A percentile compares a stretch with the other conserved stretches of the same genome.
These are phyloP conservation scores for Quercus lobata DNA, from an alignment of 331 rosid genomes.

Conservation along the genomic window DNA sequence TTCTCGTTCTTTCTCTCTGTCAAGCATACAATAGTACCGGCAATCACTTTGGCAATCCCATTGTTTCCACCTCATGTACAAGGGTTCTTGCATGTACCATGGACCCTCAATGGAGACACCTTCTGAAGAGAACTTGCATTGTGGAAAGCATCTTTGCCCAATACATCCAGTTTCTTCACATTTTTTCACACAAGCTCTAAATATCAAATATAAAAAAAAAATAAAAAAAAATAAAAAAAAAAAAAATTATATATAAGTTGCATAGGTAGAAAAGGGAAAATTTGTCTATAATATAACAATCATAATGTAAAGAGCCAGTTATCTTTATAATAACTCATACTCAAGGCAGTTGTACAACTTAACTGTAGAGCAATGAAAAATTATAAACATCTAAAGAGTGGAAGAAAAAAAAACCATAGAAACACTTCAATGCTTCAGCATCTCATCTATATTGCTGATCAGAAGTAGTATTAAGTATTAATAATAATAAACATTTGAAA, in stretches of 20 bases:
- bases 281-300: not conserved
- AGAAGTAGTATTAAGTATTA: too few relatives aligned
- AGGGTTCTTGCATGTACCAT: conserved; percentile 82
- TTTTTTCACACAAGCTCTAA: conserved; percentile 55
- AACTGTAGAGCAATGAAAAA: too few relatives aligned
- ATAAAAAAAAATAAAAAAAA: not conserved
- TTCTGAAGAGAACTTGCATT: conserved; percentile 48
- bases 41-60: conserved; percentile 70
- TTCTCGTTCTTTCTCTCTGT: conserved; percentile 64
- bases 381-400: too few relatives aligned
- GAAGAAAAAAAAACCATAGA: too few relatives aligned
- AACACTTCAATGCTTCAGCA: too few relatives aligned
- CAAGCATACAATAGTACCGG: conserved; percentile 72
- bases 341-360: not conserved
- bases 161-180: conserved; percentile 71
- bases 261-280: not conserved
- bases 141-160: conserved; percentile 52
- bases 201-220: not conserved
- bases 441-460: too few relatives aligned
- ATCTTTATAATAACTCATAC: not conserved
- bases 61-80: conserved; percentile 66
- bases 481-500: not conserved
- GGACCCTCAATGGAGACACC: conserved; percentile 48
- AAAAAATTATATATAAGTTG: not conserved
- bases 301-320: not conserved